A percentile compares a stretch with the other conserved stretches of the same genome.
phyloP scores from a whole-genome alignment of 257 asterid genomes.

The Solanum acaule region DNA sequence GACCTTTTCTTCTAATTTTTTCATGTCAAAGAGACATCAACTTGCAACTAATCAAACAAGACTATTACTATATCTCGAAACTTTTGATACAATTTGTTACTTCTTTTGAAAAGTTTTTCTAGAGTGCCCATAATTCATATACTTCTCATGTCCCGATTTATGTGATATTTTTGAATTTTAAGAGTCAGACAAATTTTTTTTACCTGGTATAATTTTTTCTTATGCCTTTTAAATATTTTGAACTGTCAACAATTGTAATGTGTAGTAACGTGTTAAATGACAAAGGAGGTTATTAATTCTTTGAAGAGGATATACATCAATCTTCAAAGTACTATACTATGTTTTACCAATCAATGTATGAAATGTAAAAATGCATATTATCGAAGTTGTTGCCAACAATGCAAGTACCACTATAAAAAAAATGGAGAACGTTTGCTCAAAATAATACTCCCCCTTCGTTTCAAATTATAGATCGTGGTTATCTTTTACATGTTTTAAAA shows the following conservation, averaged over 20 bases:
- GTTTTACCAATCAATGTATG: neutral
- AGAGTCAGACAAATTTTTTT: neutral
- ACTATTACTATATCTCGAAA: neutral
- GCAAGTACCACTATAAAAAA: neutral
- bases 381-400: neutral
- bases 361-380: neutral
- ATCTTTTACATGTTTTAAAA: neutral
- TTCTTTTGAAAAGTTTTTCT: neutral
- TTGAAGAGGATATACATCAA: neutral
- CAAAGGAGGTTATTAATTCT: neutral
- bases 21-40: neutral
- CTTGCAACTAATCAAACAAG: neutral
- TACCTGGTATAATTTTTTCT: neutral
- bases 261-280: neutral
- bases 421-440: neutral
- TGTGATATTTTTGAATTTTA: neutral
- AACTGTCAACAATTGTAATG: accelerated
- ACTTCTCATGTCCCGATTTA: neutral
- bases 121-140: neutral
- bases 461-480: neutral
- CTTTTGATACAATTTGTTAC: neutral
- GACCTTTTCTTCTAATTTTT: neutral
- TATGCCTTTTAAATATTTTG: neutral
- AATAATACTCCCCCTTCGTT: neutral
- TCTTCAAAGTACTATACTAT: neutral